Base-by-base conservation (phyloP, 768 basidiomycete genomes). In the Mrakia frigida region DNA sequence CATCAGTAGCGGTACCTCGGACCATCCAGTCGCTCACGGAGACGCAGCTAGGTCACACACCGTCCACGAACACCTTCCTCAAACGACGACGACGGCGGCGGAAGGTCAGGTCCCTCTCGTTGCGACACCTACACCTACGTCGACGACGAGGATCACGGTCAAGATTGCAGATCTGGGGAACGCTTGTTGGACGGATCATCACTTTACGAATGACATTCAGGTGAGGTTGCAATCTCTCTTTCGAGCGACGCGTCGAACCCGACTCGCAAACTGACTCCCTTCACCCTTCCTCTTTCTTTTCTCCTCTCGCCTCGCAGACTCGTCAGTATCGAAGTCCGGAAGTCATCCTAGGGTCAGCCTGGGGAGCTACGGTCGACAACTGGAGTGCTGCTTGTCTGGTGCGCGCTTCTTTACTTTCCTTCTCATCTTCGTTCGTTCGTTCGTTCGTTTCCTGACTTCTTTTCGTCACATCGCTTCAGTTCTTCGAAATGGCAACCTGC, bases 101-200 rank as follows among this genome's bases (percentile, higher is more conserved):
- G 70, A 70, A 41, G 70, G 37, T 79, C 81, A 71, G 41, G 60
- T 50, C 50, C 74, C 63, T 59, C 60, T 76, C 1, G 84, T 84
- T 10, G 82, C 84, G 3, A 81, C 79, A 21, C 83, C 83, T 1
- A 84, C 84, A 56, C n/a, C n/a, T n/a, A 85, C 85, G 79, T 85
- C 84, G 21, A 84, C 82, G 60, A 83, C 82, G 81, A 88, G 89
- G 82, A 97, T 98, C 78, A 98, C 94, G 6, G 97, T 99, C 71
- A 98, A 98, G 87, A 98, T 99, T 82, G 97, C 96, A 37, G 97
- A 99, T 87, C 84, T 99, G 71, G 97, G 97, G 13, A 98, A 98
- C 83, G 94, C 94, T 33, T 94, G 94, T 50, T 94, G 93, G 23
- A 93, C 93, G 89, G 82, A 84, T 81, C 92, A 98, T 79, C 97